Evolutionary conservation across 208 protist species (phyloP).

Genomic region (Trypanosoma congolense): DNA sequence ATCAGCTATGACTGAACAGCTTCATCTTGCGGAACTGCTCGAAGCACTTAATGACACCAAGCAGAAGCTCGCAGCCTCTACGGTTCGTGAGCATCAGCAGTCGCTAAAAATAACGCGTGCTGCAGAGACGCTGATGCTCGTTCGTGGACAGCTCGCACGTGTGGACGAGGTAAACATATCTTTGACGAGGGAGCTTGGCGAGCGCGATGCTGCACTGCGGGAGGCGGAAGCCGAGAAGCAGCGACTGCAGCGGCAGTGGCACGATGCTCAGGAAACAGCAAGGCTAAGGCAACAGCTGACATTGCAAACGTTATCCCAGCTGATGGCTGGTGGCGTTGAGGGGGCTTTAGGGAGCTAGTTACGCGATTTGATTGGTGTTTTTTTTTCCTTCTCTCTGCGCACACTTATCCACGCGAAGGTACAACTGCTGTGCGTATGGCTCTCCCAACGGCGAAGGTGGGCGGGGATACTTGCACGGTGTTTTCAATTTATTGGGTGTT

Average conservation of each 20-base stretch:
- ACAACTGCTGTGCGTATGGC: too few species aligned
- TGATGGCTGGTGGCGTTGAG: slow-evolving; percentile 26
- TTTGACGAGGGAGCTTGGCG: slow-evolving; percentile 17
- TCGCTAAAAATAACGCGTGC: slow-evolving; percentile 17
- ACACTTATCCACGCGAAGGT: too few species aligned
- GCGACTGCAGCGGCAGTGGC: slow-evolving; percentile 26
- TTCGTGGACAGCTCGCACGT: slow-evolving; percentile 16
- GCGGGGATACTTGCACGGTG: too few species aligned
- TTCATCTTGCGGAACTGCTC: slow-evolving; percentile 28
- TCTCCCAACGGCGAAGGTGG: too few species aligned
- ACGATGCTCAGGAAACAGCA: slow-evolving; percentile 30
- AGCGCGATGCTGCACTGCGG: slow-evolving; percentile 12
- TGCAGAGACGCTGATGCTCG: slow-evolving; percentile 17
- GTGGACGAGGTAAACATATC: slow-evolving; percentile 17
- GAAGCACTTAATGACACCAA: slow-evolving; percentile 21
- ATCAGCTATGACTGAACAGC: not conserved
- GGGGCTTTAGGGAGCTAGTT: not conserved
- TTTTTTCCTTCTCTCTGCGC: not conserved
- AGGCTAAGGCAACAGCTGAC: slow-evolving; percentile 44
- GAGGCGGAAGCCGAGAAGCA: slow-evolving; percentile 14
- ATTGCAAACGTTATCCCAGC: slow-evolving; percentile 42
- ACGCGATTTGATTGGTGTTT: too few species aligned
- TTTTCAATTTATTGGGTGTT: too few species aligned
- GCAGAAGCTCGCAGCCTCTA: slow-evolving; percentile 13
- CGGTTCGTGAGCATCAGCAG: slow-evolving; percentile 18